Conservation (phyloP, 441 rosid genomes). For the Mallotus japonicus region DNA sequence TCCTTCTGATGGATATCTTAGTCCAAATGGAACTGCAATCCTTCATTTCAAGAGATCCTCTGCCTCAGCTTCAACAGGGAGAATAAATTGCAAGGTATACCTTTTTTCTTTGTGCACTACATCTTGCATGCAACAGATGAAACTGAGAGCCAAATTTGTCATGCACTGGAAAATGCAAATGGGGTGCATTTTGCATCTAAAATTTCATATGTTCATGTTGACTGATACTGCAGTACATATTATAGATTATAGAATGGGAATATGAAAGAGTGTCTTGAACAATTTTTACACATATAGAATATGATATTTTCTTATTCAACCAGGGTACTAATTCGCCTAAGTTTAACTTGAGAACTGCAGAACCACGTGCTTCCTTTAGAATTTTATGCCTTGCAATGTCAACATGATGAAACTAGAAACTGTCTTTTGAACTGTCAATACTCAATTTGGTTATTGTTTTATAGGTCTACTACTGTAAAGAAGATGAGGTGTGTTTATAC, state of each 20-base stretch:
- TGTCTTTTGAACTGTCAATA: not conserved
- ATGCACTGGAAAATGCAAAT: not conserved
- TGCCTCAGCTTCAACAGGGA: slow-evolving; percentile 53
- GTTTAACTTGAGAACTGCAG: not conserved
- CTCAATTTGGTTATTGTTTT: slow-evolving; percentile 3
- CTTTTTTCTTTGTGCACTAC: not conserved
- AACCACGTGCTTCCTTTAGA: not conserved
- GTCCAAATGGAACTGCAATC: slow-evolving; percentile 64
- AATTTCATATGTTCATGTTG: not conserved
- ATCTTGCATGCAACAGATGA: not conserved
- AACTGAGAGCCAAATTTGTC: not conserved
- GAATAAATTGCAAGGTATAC: slow-evolving; percentile 80
- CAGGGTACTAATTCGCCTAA: not conserved
- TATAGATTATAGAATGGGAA: not conserved
- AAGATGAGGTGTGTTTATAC: slow-evolving; percentile 90
- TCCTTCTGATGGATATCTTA: slow-evolving; percentile 67
- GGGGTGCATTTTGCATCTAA: not conserved
- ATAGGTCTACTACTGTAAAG: slow-evolving; percentile 90
- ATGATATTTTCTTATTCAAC: not conserved
- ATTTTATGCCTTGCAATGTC: not conserved
- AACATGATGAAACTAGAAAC: not conserved
- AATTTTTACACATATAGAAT: not conserved
- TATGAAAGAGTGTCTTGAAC: not conserved
- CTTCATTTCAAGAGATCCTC: slow-evolving; percentile 62
- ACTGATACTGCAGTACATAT: not conserved